Base-by-base conservation (phyloP, 345 rosid genomes). In the Eutrema japonicum region DNA sequence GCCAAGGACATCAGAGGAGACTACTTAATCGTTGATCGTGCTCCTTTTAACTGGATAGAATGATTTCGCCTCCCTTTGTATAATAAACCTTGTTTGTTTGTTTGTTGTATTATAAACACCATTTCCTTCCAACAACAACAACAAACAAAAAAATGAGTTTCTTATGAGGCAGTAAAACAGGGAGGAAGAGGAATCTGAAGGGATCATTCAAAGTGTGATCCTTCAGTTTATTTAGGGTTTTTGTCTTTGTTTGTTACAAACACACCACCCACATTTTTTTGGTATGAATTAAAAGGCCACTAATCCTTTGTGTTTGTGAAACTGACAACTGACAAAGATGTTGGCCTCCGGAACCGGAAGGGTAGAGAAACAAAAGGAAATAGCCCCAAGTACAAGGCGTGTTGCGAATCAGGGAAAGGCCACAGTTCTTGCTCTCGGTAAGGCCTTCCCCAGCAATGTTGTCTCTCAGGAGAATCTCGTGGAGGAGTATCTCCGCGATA, bases 381-480 rank as follows among this genome's bases (percentile, higher is more conserved):
- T 47, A 51, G 12, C 57, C 22, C 16, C 29, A 50, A 51, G 49
- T 7, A 14, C 66, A 11, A 82, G 68, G 77, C 82, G 91, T 36
- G 56, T 77, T 57, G 85, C 88, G 1, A 84, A 82, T n/a, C 85
- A 83, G 4, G 95, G 97, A 9, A 91, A 88, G 75, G 97, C 98
- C 27, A 85, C 96, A 1, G 72, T 94, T 65, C 96, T 89, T n/a
- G 98, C 97, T 53, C 71, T 89, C 0, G 96, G 93, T 52, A 94
- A 94, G 87, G 97, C 97, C 64, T 89, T 94, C 54, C 98, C 95
- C 0, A 76, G 83, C 60, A 93, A 91, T 49, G 82, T 94, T 26
- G 80, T 89, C 61, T 88, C 89, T 32, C 97, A 91, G 63, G 97
- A 94, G 13, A 83, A 82, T 76, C 79, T 89, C 64, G 98, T 91